phyloP scores from a whole-genome alignment of 2,329 filamentous ascomycete genomes.

The Aspergillus sp. region DNA sequence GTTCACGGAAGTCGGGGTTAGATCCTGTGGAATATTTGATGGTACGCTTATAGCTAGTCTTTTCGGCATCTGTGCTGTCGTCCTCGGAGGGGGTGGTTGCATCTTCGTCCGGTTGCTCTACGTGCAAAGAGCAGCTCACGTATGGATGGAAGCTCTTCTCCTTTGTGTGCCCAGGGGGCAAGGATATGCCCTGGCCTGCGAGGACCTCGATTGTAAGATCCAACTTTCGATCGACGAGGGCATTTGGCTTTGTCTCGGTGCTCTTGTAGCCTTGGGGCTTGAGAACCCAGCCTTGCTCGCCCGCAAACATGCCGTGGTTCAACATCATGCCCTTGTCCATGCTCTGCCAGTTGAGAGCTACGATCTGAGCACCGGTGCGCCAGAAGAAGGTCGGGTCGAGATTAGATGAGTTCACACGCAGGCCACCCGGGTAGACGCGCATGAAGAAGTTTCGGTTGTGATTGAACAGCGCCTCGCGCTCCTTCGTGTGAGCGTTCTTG shows the following conservation, averaged over 20 bases:
- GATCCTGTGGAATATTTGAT: slow-evolving; percentile 54
- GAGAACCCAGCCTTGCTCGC: slow-evolving; percentile 75
- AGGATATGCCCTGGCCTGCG: slow-evolving; percentile 70
- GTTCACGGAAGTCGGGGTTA: slow-evolving; percentile 62
- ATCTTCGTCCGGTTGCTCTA: slow-evolving; percentile 60
- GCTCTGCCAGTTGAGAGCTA: slow-evolving; percentile 90
- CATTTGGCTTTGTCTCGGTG: slow-evolving; percentile 21
- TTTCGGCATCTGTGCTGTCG: slow-evolving; percentile 38
- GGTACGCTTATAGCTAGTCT: slow-evolving; percentile 52
- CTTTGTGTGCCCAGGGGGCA: slow-evolving; percentile 53
- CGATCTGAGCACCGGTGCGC: slow-evolving; percentile 84
- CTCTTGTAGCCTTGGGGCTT: slow-evolving; percentile 72
- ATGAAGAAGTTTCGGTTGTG: slow-evolving; percentile 82
- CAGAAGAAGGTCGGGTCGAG: slow-evolving; percentile 80
- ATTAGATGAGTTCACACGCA: slow-evolving; percentile 79
- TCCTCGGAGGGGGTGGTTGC: slow-evolving; percentile 42
- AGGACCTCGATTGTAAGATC: slow-evolving; percentile 68
- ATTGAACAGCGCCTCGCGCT: slow-evolving; percentile 62
- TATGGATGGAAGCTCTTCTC: slow-evolving; percentile 64
- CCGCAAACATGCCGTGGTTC: slow-evolving; percentile 86
- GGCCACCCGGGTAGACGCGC: slow-evolving; percentile 80
- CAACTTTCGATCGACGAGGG: slow-evolving; percentile 50
- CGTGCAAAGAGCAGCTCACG: slow-evolving; percentile 75
- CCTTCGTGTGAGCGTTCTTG: slow-evolving; percentile 58
- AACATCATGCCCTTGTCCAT: slow-evolving; percentile 94